These are phyloP conservation scores for Rhizopus arrhizus DNA, from an alignment of 371 early-diverging fungal genomes.

Conservation along the genomic window DNA sequence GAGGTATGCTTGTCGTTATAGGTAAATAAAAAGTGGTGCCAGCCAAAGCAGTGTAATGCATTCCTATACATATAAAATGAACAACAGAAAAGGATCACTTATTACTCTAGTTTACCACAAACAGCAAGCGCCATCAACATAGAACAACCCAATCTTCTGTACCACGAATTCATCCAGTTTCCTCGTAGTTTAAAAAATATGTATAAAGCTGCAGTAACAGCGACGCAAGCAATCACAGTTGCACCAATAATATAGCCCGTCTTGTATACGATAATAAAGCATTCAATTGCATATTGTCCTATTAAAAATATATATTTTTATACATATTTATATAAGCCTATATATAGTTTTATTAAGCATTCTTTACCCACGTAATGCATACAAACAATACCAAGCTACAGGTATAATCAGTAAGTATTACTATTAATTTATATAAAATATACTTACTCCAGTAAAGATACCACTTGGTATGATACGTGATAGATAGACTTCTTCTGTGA, in stretches of 20 bases:
- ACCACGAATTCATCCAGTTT: conserved; percentile 51
- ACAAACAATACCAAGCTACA: conserved; percentile 41
- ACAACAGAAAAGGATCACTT: neutral
- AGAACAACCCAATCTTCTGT: conserved; percentile 49
- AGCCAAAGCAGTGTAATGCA: conserved; percentile 51
- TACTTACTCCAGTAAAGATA: conserved; percentile 45
- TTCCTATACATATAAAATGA: conserved; percentile 28
- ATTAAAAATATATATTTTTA: neutral
- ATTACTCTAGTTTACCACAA: conserved; percentile 34
- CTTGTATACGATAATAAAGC: conserved; percentile 33
- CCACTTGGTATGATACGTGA: conserved; percentile 46
- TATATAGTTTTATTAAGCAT: neutral
- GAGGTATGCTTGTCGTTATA: conserved; percentile 12
- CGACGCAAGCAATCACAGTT: conserved; percentile 40
- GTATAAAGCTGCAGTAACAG: conserved; percentile 42
- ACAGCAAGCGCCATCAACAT: conserved; percentile 50
- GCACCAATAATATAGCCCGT: conserved; percentile 38
- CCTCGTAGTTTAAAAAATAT: conserved; percentile 56
- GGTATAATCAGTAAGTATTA: neutral
- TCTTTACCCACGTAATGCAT: conserved; percentile 54
- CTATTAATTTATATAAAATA: neutral
- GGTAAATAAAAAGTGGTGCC: conserved; percentile 42
- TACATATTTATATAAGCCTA: neutral
- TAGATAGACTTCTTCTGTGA: conserved; percentile 40
- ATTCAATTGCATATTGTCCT: conserved; percentile 53